Evolutionary conservation across 331 rosid species (phyloP).

Genomic region (Acacia concinna): DNA sequence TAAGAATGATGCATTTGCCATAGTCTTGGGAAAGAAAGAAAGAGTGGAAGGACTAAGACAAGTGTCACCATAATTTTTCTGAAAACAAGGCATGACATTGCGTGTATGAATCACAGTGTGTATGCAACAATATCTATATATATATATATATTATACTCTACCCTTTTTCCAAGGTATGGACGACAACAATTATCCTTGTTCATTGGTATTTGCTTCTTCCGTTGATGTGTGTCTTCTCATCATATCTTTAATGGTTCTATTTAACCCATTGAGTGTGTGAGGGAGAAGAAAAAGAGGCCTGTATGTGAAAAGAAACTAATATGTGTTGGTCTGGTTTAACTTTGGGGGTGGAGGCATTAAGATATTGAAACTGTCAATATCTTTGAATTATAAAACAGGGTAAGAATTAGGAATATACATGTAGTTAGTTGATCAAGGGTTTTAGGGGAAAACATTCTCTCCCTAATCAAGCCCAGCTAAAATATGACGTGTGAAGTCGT

Average conservation of each 20-base stretch:
- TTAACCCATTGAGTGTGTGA: neutral
- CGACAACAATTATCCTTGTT: neutral
- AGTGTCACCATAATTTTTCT: slow-evolving; percentile 22
- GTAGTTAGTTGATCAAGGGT: neutral
- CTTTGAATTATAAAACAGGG: neutral
- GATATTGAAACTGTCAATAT: neutral
- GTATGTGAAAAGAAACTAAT: neutral
- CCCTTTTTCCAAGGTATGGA: slow-evolving; percentile 11
- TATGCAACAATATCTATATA: no score
- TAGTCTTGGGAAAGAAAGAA: slow-evolving; percentile 20
- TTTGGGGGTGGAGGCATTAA: neutral
- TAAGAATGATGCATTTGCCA: neutral
- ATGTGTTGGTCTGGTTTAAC: neutral
- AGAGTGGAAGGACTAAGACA: neutral
- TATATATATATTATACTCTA: neutral
- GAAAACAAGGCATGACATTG: slow-evolving; percentile 14
- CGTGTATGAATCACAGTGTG: neutral
- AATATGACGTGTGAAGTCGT: neutral
- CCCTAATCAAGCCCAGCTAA: neutral
- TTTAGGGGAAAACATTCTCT: slow-evolving; percentile 1
- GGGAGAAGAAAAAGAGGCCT: neutral
- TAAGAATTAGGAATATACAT: neutral
- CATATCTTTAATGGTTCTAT: neutral
- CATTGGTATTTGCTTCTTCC: neutral
- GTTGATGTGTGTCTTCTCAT: neutral